Base-by-base conservation (phyloP, 768 basidiomycete species). In the Trametes sanguinea region DNA sequence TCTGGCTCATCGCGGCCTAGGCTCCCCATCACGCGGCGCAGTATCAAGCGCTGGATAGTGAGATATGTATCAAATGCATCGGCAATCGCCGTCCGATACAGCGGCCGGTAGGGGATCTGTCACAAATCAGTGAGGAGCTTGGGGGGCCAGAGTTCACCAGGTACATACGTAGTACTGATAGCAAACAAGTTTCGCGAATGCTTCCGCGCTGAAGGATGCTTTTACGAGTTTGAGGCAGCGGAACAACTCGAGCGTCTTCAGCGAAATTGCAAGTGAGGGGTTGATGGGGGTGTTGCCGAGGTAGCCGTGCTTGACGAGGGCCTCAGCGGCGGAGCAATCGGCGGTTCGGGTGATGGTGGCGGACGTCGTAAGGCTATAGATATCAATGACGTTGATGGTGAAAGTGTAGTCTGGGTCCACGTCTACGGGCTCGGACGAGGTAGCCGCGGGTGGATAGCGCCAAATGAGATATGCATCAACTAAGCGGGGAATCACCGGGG, bases 11-110 rank as follows among this genome's bases (percentile, higher is more conserved):
- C 65, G 0, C 70, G 65, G 1, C 70, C 69, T 16, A 81, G 69
- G 4, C 61, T 67, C 7, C 9, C 22, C 3, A 64, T 29, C n/a
- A 78, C 67, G 0, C 48, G 59, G 2, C 17, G 14, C 17, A 74
- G 57, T n/a, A 77, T 68, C 0, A 2, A 9, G 0, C 62, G 60
- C 0, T 52, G 53, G 3, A 78, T 72, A 0, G 54, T 29, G 9
- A 80, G 71, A 60, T 77, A 80, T 0, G 73, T 48, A 53, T 80
- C 76, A 54, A 75, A 78, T 10, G 76, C 65, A 29, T 73, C 66
- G 1, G 73, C 67, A 29, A 81, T 65, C 16, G 67, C 54, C 1
- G 48, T 60, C 5, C 71, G 66, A 53, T 66, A 69, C 3, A 37
- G 47, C 7, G 57, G 66, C 8, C 50, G 60, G 55, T 74, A 78